Base-by-base conservation (phyloP, 441 rosid species). In the Pelargonium australe region DNA sequence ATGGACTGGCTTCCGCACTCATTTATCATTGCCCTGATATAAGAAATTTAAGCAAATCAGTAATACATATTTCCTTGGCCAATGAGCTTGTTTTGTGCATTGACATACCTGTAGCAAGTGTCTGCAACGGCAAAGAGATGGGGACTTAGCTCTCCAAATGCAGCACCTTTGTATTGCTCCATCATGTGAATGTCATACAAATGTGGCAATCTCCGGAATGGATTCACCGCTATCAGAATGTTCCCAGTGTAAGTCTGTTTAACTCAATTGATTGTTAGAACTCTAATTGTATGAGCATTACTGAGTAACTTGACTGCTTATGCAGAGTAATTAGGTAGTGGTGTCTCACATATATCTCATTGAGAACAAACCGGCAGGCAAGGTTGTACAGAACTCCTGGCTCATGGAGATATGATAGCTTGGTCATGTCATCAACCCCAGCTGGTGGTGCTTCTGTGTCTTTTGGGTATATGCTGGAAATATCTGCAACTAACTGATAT, bases 371-470 rank as follows among this genome's bases (percentile, higher is more conserved):
- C 88, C 99, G 86, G 69, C 85, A 62, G 53, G 98, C 91, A 87
- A 95, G 78, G 80, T 95, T 95, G 72, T 87, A 82, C 78, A 95
- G 76, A 78, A 95, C 99, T 77, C 99, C 99, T 3, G 99, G 99
- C 72, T 95, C 99, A 47, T 95, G 98, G 85, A 95, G 77, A 80
- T 95, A 95, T 37, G 99, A 87, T 77, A 95, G 94, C 86, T 95
- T 95, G 66, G 99, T 95, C 99, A 95, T 95, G 86, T 95, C 99
- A 89, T 95, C 99, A 61, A 92, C 99, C 74, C 99, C 99, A 47
- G 96, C 98, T 47, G 98, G 96, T 53, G 91, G 82, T 47, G 97
- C 98, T 82, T 95, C 99, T 5, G 94, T 95, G 78, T 95, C 99
- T 78, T 92, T 89, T 40, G 98, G 98, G 76, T 78, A 92, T 25